phyloP scores from a whole-genome alignment of 148 eudicot genomes.

The Polygonum aviculare region DNA sequence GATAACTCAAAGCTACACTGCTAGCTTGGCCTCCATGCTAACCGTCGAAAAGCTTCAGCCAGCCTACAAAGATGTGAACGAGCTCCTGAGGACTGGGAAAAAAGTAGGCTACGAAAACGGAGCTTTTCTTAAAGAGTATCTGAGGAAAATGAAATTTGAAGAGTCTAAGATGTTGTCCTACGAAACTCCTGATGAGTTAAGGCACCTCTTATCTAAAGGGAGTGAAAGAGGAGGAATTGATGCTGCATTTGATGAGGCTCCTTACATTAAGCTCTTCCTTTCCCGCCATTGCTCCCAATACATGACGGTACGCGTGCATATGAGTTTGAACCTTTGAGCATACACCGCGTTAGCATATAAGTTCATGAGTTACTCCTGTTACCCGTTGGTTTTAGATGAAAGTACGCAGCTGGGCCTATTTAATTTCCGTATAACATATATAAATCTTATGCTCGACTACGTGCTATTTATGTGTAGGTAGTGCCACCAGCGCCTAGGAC shows the following conservation, averaged over 20 bases:
- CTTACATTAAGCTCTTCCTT: constrained; percentile 30
- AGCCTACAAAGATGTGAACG: constrained; percentile 19
- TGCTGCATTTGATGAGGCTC: constrained; percentile 15
- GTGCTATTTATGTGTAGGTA: neutral
- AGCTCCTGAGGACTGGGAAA: constrained; percentile 23
- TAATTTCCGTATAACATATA: too few species aligned
- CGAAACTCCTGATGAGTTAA: constrained; percentile 11
- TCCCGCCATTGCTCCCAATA: constrained; percentile 23
- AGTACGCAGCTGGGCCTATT: too few species aligned
- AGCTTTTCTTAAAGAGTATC: constrained; percentile 26
- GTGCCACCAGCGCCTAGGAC: constrained; percentile 37
- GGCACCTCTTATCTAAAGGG: constrained; percentile 20
- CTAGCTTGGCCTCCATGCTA: constrained; percentile 43
- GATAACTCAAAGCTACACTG: constrained; percentile 52
- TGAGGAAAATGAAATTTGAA: constrained; percentile 15
- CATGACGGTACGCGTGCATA: constrained; percentile 12
- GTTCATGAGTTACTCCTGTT: too few species aligned
- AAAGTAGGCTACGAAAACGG: constrained; percentile 30
- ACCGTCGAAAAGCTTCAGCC: constrained; percentile 44
- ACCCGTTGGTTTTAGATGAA: too few species aligned
- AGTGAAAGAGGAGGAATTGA: neutral
- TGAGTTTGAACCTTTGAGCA: too few species aligned
- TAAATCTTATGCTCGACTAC: neutral
- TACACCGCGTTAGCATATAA: too few species aligned
- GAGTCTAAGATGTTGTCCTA: constrained; percentile 13